Evolutionary conservation across 495 filamentous ascomycete genomes (phyloP), one percentile per base, ranked within the genome.

Genomic region (Trichoderma erinaceum): DNA sequence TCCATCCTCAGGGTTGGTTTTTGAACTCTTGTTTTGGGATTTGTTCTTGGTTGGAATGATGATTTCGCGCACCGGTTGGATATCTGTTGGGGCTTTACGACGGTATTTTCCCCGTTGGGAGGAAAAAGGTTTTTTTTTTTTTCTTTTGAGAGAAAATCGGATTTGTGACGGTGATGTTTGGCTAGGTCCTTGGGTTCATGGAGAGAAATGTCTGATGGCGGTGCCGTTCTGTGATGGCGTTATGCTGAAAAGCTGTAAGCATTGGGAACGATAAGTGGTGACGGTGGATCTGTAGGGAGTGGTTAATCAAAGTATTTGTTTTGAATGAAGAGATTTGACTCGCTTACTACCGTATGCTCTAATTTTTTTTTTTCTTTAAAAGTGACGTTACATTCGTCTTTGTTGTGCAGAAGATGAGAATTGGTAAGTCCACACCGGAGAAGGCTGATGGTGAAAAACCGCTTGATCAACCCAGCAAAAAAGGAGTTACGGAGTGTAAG

Each of bases 41-140:
- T 61, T 35, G 11, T 61, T 61, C 29, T 25, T 61, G 56, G 56
- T 35, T 32, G 56, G 56, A 12, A 61, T 29, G 56, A 61, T 61
- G 56, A 61, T 61, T 61, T 61, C 27, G 56, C 56, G 25, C 15
- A 61, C 56, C 2, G 56, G 23, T 32, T 27, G 56, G 56, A 61
- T 15, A 61, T 61, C 16, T 61, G 56, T 61, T 25, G 56, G 56
- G 56, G 27, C 23, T 61, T 4, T 35, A 15, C n/a, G 27, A 10
- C 25, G 1, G 4, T 25, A 11, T 29, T 61, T 32, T 21, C 56
- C 25, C 11, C 2, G 1, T 1, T 23, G 13, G 25, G 11, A 35
- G 25, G 56, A 61, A 61, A 61, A 35, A 3, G 25, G 23, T 32
- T 61, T 23, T 6, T 21, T 52, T 23, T 52, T 0, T 23, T 52